These are phyloP conservation scores for Geotrichum restrictum DNA, from an alignment of 1,139 yeast genomes.

Conservation along the genomic window DNA sequence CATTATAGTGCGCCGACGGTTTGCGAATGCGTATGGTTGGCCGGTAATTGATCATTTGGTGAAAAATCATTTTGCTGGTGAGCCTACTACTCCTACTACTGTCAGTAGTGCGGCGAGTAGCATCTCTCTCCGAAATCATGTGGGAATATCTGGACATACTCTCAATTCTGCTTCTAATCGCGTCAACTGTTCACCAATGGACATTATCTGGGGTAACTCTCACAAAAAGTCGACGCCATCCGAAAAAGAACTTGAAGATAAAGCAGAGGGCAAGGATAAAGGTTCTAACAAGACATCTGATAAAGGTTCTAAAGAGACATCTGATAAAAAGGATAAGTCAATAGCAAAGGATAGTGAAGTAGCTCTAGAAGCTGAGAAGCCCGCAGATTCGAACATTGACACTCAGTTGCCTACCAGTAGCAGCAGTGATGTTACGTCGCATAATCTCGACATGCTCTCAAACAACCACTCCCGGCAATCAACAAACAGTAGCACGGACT, in stretches of 20 bases:
- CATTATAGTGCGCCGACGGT: conserved; percentile 80
- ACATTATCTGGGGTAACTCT: not conserved
- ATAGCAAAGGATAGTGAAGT: too few relatives aligned
- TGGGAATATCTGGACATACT: not conserved
- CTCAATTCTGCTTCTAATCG: not conserved
- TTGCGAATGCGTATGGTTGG: conserved; percentile 96
- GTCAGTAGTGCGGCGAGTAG: conserved; percentile 1
- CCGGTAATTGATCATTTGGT: conserved; percentile 82
- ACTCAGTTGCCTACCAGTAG: not conserved
- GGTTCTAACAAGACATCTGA: not conserved
- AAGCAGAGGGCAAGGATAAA: not conserved
- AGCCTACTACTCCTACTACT: conserved; percentile 18
- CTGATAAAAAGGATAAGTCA: too few relatives aligned
- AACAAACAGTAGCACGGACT: too few relatives aligned
- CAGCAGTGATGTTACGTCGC: not conserved
- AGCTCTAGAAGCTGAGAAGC: too few relatives aligned
- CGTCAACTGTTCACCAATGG: not conserved
- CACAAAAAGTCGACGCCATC: not conserved
- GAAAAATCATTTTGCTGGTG: conserved; percentile 51
- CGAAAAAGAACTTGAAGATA: too few relatives aligned
- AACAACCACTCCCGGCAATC: too few relatives aligned
- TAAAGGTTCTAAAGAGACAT: not conserved
- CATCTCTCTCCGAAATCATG: not conserved
- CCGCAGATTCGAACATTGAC: too few relatives aligned
- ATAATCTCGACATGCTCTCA: not conserved